A percentile compares a stretch with the other conserved stretches of the same genome.
Evolutionary conservation across 129 eudicot genomes (phyloP).

Genomic region (Glebionis coronaria): DNA sequence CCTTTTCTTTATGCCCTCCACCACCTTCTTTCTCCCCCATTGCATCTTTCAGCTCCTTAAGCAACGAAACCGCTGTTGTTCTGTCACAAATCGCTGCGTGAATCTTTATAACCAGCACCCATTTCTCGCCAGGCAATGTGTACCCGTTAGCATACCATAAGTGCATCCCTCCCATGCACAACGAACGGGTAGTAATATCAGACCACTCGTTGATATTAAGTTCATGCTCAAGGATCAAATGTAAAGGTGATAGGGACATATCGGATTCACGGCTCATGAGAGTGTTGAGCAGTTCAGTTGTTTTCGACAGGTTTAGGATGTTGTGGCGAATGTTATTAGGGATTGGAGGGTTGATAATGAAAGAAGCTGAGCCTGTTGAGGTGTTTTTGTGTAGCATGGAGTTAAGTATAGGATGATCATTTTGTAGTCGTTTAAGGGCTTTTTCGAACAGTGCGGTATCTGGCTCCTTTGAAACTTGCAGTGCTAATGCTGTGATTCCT

Average conservation of each 20-base stretch:
- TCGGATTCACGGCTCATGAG: conserved; percentile 15
- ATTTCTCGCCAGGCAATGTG: conserved; percentile 35
- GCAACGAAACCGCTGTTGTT: conserved; percentile 49
- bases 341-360: conserved; percentile 34
- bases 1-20: conserved; percentile 36
- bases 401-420: conserved; percentile 51
- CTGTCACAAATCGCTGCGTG: conserved; percentile 53
- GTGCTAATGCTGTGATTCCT: conserved; percentile 45
- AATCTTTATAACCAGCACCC: conserved; percentile 39
- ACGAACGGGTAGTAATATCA: conserved; percentile 7
- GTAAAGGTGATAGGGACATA: conserved; percentile 32
- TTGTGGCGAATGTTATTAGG: conserved; percentile 26
- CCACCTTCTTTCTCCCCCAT: conserved; percentile 13
- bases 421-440: conserved; percentile 45
- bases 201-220: conserved; percentile 44
- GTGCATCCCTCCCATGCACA: conserved; percentile 29
- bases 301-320: conserved; percentile 20
- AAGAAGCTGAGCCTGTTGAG: conserved; percentile 30
- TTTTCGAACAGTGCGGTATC: conserved; percentile 28
- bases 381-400: conserved; percentile 47
- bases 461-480: conserved; percentile 43
- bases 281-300: conserved; percentile 35
- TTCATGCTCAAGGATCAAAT: conserved; percentile 45
- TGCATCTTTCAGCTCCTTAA: conserved; percentile 49
- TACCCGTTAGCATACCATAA: conserved; percentile 37